phyloP scores from a whole-genome alignment of 495 filamentous ascomycete species.

The Bathelium albidoporum region DNA sequence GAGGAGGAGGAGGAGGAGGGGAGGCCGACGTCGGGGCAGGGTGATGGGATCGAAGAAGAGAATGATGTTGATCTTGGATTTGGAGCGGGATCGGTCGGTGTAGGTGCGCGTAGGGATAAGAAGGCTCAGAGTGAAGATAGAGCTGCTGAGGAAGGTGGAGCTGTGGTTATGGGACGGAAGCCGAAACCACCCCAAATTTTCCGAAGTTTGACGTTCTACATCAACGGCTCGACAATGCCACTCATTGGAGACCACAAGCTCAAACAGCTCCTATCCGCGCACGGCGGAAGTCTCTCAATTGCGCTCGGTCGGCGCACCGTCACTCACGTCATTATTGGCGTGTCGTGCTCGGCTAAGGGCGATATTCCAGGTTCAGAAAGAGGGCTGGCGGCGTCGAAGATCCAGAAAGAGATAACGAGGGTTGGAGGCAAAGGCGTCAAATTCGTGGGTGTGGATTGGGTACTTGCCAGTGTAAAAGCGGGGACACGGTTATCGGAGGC shows the following conservation, averaged over 20 bases:
- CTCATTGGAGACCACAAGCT: slow-evolving; percentile 76
- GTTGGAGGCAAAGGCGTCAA: slow-evolving; percentile 59
- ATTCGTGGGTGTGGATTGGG: slow-evolving; percentile 77
- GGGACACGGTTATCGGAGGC: slow-evolving; percentile 66
- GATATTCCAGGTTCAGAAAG: slow-evolving; percentile 51
- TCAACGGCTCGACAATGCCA: slow-evolving; percentile 81
- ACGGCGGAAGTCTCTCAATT: slow-evolving; percentile 62
- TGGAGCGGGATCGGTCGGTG: not conserved
- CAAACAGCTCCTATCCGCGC: slow-evolving; percentile 60
- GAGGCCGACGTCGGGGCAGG: slow-evolving; percentile 7
- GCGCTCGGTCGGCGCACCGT: slow-evolving; percentile 59
- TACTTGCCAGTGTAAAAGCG: slow-evolving; percentile 65
- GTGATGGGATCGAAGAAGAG: slow-evolving; percentile 1
- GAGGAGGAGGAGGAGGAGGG: slow-evolving; percentile 26
- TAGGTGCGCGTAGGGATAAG: slow-evolving; percentile 10
- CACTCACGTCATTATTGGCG: slow-evolving; percentile 79
- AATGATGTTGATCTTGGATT: too few species aligned
- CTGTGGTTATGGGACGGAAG: not conserved
- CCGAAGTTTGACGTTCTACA: slow-evolving; percentile 58
- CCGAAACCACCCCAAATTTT: slow-evolving; percentile 44
- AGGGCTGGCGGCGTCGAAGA: slow-evolving; percentile 67
- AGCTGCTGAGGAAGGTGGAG: not conserved
- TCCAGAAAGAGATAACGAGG: slow-evolving; percentile 67
- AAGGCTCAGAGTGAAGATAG: not conserved
- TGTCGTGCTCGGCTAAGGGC: slow-evolving; percentile 35